Evolutionary conservation across 192 early-diverging fungal species (phyloP), one percentile per base, ranked within the genome.

Genomic region (Coemansia sp.): DNA sequence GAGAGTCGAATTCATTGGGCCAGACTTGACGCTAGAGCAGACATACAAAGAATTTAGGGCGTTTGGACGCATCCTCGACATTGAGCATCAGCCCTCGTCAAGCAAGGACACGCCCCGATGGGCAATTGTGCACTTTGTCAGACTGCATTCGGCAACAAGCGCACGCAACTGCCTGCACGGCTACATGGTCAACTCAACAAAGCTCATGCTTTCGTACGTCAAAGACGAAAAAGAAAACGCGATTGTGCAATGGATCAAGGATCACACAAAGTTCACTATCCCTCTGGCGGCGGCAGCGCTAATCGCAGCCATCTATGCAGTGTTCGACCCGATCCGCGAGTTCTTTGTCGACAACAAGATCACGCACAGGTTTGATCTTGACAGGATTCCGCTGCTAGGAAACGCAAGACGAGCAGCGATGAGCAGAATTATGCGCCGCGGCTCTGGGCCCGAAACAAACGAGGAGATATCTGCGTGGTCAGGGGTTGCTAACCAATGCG

Each of bases 121-220:
- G 76, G 97, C 94, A 0, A 80, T 90, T 36, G 88, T 96, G 62
- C 88, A 92, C 63, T 99, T 91, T 71, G 80, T 87, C 35, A 76
- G 85, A 48, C 86, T 92, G 67, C 89, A 93, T 8, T 81, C 89
- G 0, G 94, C 97, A n/a, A 93, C 96, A 2, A 91, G 91, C 61
- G 97, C 97, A 6, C 87, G 91, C 36, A 95, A 94, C 67, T 99
- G 97, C 78, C 77, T 95, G 39, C 92, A 99, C 66, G 94, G 94
- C n/a, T 68, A 89, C 58, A 69, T 84, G 4, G 75, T 98, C 49
- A 86, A 88, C 23, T 85, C 78, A 5, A 93, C 96, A 0, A 71
- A 81, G 35, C 63, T 92, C 33, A 72, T 71, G 35, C 80, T 91
- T 30, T 73, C 83, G 14, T 94, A 89, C 71, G 89, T 91, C 43